phyloP scores from a whole-genome alignment of 2,329 filamentous ascomycete species.

The Colletotrichum sp. region DNA sequence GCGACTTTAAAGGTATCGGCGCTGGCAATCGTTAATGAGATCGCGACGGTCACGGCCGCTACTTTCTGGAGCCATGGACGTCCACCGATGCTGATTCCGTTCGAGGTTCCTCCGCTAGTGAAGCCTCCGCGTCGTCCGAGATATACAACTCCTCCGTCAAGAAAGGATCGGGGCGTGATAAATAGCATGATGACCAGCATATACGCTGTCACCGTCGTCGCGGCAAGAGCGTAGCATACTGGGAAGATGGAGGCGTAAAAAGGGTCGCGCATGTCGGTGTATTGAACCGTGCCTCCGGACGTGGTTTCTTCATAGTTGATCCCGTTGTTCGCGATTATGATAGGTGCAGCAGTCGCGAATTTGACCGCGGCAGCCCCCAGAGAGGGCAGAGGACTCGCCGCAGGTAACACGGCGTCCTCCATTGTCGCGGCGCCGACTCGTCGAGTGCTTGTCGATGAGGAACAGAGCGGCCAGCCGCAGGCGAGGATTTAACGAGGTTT shows the following conservation, averaged over 20 bases:
- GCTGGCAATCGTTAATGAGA: slow-evolving; percentile 93
- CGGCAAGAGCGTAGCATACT: slow-evolving; percentile 90
- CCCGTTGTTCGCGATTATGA: slow-evolving; percentile 46
- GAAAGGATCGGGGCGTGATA: slow-evolving; percentile 92
- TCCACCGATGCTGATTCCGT: slow-evolving; percentile 84
- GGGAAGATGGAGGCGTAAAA: slow-evolving; percentile 96
- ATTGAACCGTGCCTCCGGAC: slow-evolving; percentile 31
- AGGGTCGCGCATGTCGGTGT: slow-evolving; percentile 77
- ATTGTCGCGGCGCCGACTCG: slow-evolving; percentile 32
- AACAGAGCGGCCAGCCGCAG: slow-evolving; percentile 31
- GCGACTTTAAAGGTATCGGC: slow-evolving; percentile 89
- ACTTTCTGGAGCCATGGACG: slow-evolving; percentile 93
- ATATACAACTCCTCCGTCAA: slow-evolving; percentile 84
- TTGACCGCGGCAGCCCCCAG: slow-evolving; percentile 14
- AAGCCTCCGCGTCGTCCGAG: slow-evolving; percentile 77
- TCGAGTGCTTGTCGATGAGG: slow-evolving; percentile 23
- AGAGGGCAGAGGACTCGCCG: slow-evolving; percentile 24
- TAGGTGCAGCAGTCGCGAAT: slow-evolving; percentile 43
- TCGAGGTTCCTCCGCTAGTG: slow-evolving; percentile 82
- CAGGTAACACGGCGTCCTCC: slow-evolving; percentile 13
- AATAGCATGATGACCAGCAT: slow-evolving; percentile 93
- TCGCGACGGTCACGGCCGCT: slow-evolving; percentile 73
- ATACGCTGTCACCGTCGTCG: slow-evolving; percentile 89
- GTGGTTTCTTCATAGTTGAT: slow-evolving; percentile 43
- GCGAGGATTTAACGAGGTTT: slow-evolving; percentile 19